Evolutionary conservation across 2,329 filamentous ascomycete species (phyloP).

Genomic region (Bipolaris victoriae): DNA sequence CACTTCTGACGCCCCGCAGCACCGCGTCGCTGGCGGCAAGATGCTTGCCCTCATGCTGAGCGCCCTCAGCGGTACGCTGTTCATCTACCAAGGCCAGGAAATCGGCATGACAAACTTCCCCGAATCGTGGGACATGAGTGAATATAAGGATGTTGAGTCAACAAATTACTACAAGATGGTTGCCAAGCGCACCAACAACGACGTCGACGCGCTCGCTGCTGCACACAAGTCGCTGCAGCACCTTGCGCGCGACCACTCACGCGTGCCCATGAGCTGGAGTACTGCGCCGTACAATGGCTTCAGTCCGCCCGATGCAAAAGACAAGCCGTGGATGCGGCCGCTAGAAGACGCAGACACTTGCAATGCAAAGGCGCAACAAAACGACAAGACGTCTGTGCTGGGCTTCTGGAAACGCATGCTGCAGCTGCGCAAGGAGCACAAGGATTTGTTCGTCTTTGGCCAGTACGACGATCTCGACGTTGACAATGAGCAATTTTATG

Average conservation of each 20-base stretch:
- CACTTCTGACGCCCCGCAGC: slow-evolving; percentile 55
- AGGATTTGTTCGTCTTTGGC: slow-evolving; percentile 67
- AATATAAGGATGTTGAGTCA: slow-evolving; percentile 61
- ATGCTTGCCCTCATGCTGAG: slow-evolving; percentile 56
- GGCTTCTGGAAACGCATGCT: slow-evolving; percentile 67
- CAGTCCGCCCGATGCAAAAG: slow-evolving; percentile 52
- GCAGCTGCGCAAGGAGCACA: slow-evolving; percentile 60
- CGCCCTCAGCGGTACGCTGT: slow-evolving; percentile 57
- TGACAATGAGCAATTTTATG: slow-evolving; percentile 64
- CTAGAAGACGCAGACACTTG: slow-evolving; percentile 61
- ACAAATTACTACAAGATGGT: slow-evolving; percentile 59
- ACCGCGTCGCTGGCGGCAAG: slow-evolving; percentile 55
- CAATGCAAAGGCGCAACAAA: slow-evolving; percentile 63
- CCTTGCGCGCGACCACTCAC: slow-evolving; percentile 68
- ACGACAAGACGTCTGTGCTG: slow-evolving; percentile 56
- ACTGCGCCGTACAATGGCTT: slow-evolving; percentile 65
- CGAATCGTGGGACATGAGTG: slow-evolving; percentile 51
- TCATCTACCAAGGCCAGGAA: slow-evolving; percentile 60
- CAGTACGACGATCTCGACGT: slow-evolving; percentile 60
- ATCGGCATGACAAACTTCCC: slow-evolving; percentile 59
- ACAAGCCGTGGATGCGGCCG: slow-evolving; percentile 66
- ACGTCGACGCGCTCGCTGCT: slow-evolving; percentile 50
- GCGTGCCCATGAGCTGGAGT: slow-evolving; percentile 73
- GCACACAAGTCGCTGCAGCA: slow-evolving; percentile 62
- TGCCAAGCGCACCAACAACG: slow-evolving; percentile 29